Evolutionary conservation across 2,329 filamentous ascomycete species (phyloP), one percentile per base, ranked within the genome.

Genomic region (Penicillium olsonii): DNA sequence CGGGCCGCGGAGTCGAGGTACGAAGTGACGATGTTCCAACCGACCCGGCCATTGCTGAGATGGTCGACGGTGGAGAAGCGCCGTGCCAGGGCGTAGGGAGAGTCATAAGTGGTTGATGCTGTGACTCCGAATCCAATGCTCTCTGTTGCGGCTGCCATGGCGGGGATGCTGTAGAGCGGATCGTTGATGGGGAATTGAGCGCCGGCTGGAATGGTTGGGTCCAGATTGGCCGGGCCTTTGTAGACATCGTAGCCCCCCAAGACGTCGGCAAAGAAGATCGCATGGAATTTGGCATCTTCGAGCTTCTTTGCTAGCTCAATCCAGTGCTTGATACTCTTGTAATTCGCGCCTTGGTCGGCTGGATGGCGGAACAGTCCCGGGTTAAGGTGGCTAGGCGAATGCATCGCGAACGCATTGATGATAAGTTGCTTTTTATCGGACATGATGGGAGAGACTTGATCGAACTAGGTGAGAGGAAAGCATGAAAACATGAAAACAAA

Each of bases 41-140:
- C 80, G 1, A 79, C 73, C 2, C 80, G 72, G 0, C 79, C 78
- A 27, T 71, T 67, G 39, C 72, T 78, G 4, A 82, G 63, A 50
- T 82, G 78, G 48, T 82, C 79, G 2, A 82, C 67, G 0, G 77
- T 79, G 1, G 78, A 79, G 45, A 82, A 79, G 2, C 78, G 76
- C 2, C 79, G 70, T 1, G 79, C 79, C 8, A 81, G 71, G 41
- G 80, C 78, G 38, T 80, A 81, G 4, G 79, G 78, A 42, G 78
- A 70, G 18, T 82, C 78, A 44, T 80, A 81, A 0, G 79, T 82
- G 0, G 78, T 81, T 0, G 76, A 79, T 0, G 78, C 79, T 0
- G 79, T 82, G 1, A 79, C 76, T 0, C 77, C 79, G 3, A 82
- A 76, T 0, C 76, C 68, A 46, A 80, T 65, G 17, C 69, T 72